Percentiles rank a stretch among this genome's conserved stretches.
Conservation (phyloP, 257 asterid genomes). For the Solanum habrochaites region DNA sequence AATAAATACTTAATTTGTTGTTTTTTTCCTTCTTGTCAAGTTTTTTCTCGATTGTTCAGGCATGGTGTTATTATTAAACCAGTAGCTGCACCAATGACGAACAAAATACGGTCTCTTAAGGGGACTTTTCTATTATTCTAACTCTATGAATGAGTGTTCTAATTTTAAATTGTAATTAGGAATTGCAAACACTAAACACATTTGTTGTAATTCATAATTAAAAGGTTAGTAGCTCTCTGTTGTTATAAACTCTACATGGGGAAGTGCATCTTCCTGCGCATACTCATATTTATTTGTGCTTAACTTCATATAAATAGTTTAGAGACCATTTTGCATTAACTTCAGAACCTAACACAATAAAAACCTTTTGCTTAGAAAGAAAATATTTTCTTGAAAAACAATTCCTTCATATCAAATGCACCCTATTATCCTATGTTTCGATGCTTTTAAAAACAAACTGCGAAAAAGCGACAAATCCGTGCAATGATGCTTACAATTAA, state of each 20-base stretch:
- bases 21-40: no score
- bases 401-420: not conserved
- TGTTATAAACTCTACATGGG: not conserved
- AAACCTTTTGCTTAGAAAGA: not conserved
- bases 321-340: not conserved
- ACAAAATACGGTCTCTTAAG: no score
- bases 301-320: not conserved
- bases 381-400: not conserved
- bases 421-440: not conserved
- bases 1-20: no score
- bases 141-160: no score
- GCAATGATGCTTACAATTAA: not conserved
- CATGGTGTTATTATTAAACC: no score
- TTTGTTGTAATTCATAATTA: no score
- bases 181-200: no score
- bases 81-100: no score
- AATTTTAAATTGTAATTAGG: no score
- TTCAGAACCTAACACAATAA: not conserved
- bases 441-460: not conserved
- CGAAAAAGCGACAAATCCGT: not conserved
- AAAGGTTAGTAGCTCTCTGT: not conserved
- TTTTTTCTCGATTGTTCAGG: no score
- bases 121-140: no score
- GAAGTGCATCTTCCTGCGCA: not conserved
- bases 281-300: not conserved